Conservation (phyloP, 495 filamentous ascomycete genomes). For the Hyaloscypha finlandica region DNA sequence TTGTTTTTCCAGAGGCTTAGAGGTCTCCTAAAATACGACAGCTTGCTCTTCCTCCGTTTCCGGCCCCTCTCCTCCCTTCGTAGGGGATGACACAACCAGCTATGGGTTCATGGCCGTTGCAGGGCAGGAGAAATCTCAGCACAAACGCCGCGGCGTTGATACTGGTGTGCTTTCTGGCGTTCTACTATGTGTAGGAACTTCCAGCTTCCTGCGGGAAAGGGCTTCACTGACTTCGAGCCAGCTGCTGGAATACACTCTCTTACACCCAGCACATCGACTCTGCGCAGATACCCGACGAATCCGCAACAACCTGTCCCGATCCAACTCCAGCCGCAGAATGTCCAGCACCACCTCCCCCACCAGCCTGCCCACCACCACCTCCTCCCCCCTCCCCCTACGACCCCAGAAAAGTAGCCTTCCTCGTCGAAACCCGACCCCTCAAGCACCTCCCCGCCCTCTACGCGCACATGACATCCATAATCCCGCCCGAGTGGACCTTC, state of each 20-base stretch:
- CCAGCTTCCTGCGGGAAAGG: background rate
- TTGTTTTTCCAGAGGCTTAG: background rate
- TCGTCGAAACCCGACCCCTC: slow-evolving; percentile 32
- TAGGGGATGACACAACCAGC: background rate
- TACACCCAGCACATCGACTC: background rate
- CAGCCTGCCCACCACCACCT: slow-evolving; percentile 10
- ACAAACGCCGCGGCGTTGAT: background rate
- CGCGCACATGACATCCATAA: slow-evolving; percentile 26
- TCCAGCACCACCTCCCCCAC: slow-evolving; percentile 3
- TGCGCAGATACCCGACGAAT: background rate
- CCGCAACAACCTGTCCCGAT: background rate
- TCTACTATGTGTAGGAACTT: slow-evolving; percentile 16
- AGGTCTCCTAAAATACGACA: background rate
- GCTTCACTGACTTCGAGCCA: background rate
- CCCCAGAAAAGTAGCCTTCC: slow-evolving; percentile 26
- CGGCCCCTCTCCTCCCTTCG: background rate
- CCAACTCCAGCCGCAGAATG: background rate
- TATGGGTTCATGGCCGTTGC: background rate
- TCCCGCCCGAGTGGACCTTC: slow-evolving; percentile 33
- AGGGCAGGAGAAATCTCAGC: background rate
- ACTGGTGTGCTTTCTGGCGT: slow-evolving; percentile 1
- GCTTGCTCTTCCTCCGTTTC: background rate
- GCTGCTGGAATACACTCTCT: slow-evolving; percentile 4
- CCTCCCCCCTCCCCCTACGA: slow-evolving; percentile 37
- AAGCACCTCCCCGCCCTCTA: slow-evolving; percentile 28